phyloP scores from a whole-genome alignment of 306 rosid genomes.

The Parietaria judaica region DNA sequence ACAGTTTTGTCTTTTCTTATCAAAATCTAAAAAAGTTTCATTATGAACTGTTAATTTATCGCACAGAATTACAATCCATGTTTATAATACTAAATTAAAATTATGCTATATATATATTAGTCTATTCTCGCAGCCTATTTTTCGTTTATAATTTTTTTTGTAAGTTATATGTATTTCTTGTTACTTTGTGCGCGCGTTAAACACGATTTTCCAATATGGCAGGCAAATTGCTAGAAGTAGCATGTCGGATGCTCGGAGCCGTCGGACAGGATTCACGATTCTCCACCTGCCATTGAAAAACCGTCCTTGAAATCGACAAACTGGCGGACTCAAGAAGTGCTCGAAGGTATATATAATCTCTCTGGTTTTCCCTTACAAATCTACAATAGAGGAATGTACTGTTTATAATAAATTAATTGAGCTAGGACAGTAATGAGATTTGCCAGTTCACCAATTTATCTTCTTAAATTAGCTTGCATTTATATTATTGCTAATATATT shows the following conservation, averaged over 20 bases:
- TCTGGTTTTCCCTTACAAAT: background rate
- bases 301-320: slow-evolving; percentile 14
- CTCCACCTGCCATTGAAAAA: slow-evolving; percentile 60
- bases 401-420: background rate
- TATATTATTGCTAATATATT: background rate
- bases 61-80: too few relatives aligned
- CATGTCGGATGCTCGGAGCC: slow-evolving; percentile 71
- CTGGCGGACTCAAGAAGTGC: slow-evolving; percentile 4
- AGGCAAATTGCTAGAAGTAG: slow-evolving; percentile 81
- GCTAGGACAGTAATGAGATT: background rate
- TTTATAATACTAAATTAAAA: too few relatives aligned
- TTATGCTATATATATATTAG: too few relatives aligned
- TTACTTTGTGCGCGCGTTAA: slow-evolving; percentile 8
- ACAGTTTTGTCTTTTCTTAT: too few relatives aligned
- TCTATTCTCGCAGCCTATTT: too few relatives aligned
- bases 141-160: background rate
- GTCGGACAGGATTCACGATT: slow-evolving; percentile 63
- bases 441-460: background rate
- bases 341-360: slow-evolving; percentile 30
- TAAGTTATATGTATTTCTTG: background rate
- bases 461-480: background rate
- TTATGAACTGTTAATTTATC: too few relatives aligned
- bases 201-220: slow-evolving; percentile 24
- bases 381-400: background rate
- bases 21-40: too few relatives aligned